Percentiles rank a stretch among this genome's conserved stretches.
Conservation (phyloP, 148 eudicot species). For the Cornus kousa region DNA sequence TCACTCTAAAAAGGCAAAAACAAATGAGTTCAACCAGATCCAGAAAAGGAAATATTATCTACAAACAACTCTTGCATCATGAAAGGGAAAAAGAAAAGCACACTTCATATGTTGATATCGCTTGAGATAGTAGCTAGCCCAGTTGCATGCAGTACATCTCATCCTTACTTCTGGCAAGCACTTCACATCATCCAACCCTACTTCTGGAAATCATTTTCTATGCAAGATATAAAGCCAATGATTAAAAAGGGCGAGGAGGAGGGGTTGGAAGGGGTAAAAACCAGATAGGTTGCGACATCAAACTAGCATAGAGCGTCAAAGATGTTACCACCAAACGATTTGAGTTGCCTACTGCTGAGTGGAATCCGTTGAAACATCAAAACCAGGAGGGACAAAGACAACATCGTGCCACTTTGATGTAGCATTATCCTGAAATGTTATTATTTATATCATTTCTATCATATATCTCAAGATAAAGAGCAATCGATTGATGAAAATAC, state of each 20-base stretch:
- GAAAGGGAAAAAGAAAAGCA: neutral
- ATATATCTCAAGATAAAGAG: neutral
- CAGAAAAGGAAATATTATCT: neutral
- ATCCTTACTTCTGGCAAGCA: no score
- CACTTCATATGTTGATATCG: neutral
- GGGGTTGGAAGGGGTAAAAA: neutral
- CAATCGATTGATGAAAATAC: neutral
- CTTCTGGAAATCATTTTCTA: neutral
- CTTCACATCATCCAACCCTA: no score
- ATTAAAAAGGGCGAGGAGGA: no score
- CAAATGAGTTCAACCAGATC: neutral
- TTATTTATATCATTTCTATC: neutral
- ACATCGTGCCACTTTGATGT: constrained; percentile 70
- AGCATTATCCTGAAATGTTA: constrained; percentile 54
- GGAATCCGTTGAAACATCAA: constrained; percentile 63
- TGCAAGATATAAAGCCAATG: no score
- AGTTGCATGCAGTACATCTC: neutral
- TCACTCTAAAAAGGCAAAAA: neutral
- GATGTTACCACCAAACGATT: neutral
- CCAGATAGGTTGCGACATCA: neutral
- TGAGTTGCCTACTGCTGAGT: constrained; percentile 14
- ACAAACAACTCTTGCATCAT: neutral
- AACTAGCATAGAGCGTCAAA: neutral
- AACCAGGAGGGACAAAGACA: constrained; percentile 95
- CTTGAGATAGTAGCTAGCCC: neutral